Conservation (phyloP, 176 grass and related monocot genomes). For the Coix lacrymajobi region DNA sequence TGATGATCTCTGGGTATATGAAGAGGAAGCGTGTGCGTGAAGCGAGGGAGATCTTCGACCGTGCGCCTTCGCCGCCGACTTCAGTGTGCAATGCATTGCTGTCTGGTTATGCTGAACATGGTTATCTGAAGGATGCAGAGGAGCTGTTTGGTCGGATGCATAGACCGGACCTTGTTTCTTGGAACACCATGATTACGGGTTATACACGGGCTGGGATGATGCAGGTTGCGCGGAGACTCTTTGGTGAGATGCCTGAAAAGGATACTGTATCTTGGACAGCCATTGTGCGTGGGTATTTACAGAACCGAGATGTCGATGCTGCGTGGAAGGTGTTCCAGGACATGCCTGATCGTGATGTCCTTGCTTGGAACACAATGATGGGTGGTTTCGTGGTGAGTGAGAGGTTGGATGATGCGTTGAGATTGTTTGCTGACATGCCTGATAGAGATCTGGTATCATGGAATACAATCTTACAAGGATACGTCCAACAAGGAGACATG, state of each 20-base stretch:
- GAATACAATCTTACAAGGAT: conserved; percentile 77
- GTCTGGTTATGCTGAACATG: conserved; percentile 37
- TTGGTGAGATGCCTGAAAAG: conserved; percentile 53
- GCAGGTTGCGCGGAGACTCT: conserved; percentile 39
- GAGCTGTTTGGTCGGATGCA: conserved; percentile 49
- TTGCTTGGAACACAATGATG: conserved; percentile 85
- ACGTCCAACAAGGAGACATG: conserved; percentile 54
- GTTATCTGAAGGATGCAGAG: conserved; percentile 42
- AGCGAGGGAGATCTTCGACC: conserved; percentile 34
- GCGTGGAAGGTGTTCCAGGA: conserved; percentile 52
- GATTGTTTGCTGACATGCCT: conserved; percentile 57
- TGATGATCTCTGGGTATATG: conserved; percentile 51
- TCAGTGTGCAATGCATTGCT: conserved; percentile 42
- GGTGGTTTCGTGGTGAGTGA: conserved; percentile 50
- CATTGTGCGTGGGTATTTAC: conserved; percentile 58
- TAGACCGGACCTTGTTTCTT: conserved; percentile 35
- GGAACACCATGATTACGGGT: conserved; percentile 69
- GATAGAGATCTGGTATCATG: conserved; percentile 60
- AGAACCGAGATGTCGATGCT: conserved; percentile 35
- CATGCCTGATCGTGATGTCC: conserved; percentile 54
- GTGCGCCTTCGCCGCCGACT: background rate
- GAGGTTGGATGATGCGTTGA: conserved; percentile 59
- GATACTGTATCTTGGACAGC: conserved; percentile 67
- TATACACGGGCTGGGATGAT: conserved; percentile 48
- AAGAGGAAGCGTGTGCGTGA: conserved; percentile 29